Evolutionary conservation across 805 yeast genomes (phyloP).

Genomic region (Pichia deserticola): DNA sequence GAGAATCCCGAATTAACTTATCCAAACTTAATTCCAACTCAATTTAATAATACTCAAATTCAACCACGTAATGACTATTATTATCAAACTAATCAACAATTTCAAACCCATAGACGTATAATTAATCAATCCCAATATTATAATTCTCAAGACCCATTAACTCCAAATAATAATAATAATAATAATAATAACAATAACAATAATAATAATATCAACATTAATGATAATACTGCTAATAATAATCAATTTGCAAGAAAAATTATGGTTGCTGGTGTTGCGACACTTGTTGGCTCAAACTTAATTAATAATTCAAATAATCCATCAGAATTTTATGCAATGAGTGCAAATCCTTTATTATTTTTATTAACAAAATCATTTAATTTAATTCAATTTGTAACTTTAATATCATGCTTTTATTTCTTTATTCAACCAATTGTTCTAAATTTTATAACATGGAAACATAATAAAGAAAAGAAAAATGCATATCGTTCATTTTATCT

Average conservation of each 20-base stretch:
- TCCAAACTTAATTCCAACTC: not conserved
- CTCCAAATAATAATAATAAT: not conserved
- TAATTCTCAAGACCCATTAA: not conserved
- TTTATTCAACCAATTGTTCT: not conserved
- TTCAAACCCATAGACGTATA: too few species aligned
- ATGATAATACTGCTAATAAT: not conserved
- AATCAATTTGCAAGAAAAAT: conserved; percentile 11
- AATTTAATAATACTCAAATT: not conserved
- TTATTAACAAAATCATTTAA: not conserved
- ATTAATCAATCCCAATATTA: not conserved
- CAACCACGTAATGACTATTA: not conserved
- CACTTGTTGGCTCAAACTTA: conserved; percentile 27
- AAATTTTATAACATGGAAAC: not conserved
- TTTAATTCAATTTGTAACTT: conserved; percentile 11
- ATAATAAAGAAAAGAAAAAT: not conserved
- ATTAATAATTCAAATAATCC: conserved; percentile 11
- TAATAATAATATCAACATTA: not conserved
- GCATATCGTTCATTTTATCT: not conserved
- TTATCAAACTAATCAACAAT: too few species aligned
- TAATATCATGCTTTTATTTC: conserved; percentile 18
- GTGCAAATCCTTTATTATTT: conserved; percentile 1
- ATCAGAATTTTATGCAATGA: not conserved
- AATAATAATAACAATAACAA: not conserved
- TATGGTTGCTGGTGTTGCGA: conserved; percentile 29
- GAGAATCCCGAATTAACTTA: not conserved